These are phyloP conservation scores for Penicillium sp. DNA, from an alignment of 2,329 filamentous ascomycete species.

Conservation along the genomic window DNA sequence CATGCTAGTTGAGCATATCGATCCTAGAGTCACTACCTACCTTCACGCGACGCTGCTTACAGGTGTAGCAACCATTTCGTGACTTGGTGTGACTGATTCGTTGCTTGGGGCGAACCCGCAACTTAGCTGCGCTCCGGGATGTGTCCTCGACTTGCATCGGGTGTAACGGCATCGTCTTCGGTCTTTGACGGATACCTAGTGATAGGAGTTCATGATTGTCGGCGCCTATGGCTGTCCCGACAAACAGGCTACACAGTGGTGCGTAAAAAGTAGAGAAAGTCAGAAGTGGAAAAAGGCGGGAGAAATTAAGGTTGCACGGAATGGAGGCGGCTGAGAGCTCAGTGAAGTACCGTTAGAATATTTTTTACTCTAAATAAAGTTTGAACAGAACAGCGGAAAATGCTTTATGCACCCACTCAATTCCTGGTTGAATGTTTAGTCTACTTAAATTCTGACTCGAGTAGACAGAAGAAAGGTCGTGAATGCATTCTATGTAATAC, in stretches of 20 bases:
- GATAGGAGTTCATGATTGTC: background rate
- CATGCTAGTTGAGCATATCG: background rate
- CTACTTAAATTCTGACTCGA: background rate
- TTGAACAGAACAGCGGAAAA: background rate
- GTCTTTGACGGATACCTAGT: no score
- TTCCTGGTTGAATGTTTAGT: background rate
- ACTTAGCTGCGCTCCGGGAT: background rate
- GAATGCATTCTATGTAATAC: background rate
- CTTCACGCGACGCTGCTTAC: conserved; percentile 33
- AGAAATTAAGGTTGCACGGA: background rate
- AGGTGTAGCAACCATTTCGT: conserved; percentile 30
- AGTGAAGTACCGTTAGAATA: background rate
- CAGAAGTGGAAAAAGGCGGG: background rate
- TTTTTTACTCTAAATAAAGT: background rate
- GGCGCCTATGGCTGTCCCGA: background rate
- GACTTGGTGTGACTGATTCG: conserved; percentile 32
- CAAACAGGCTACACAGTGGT: background rate
- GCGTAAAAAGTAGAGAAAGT: background rate
- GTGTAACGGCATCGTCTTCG: background rate
- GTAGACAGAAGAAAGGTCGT: background rate
- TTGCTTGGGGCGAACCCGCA: conserved; percentile 10
- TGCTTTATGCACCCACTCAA: background rate
- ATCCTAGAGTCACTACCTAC: conserved; percentile 10
- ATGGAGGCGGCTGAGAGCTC: background rate
- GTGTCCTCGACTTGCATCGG: background rate